A percentile compares a stretch with the other conserved stretches of the same genome.
These are phyloP conservation scores for Alternaria consortialis DNA, from an alignment of 2,329 filamentous ascomycete genomes.

Conservation along the genomic window DNA sequence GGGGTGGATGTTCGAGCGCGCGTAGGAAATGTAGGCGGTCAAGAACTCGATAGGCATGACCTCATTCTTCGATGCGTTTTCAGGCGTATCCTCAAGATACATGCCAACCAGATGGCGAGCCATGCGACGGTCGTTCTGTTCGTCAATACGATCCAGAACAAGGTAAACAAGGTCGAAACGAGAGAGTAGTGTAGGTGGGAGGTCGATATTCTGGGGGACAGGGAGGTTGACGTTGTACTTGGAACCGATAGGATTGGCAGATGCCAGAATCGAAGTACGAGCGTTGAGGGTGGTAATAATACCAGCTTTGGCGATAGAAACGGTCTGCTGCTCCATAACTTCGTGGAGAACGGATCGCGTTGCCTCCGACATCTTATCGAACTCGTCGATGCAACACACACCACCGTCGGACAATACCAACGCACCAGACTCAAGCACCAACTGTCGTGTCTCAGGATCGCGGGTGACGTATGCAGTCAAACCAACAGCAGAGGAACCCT, in stretches of 20 bases:
- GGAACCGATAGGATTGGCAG: slow-evolving; percentile 96
- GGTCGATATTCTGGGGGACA: slow-evolving; percentile 96
- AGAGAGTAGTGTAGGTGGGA: slow-evolving; percentile 92
- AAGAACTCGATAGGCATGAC: slow-evolving; percentile 90
- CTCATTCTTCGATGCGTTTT: slow-evolving; percentile 80
- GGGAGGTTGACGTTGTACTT: slow-evolving; percentile 96
- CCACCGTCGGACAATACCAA: slow-evolving; percentile 78
- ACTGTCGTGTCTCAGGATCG: slow-evolving; percentile 75
- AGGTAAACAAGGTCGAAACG: slow-evolving; percentile 98
- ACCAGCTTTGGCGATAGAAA: slow-evolving; percentile 79
- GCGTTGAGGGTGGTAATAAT: slow-evolving; percentile 92
- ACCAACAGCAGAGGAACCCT: slow-evolving; percentile 79
- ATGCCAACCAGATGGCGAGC: slow-evolving; percentile 94
- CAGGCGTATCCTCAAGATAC: slow-evolving; percentile 94
- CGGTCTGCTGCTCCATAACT: slow-evolving; percentile 83
- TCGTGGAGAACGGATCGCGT: slow-evolving; percentile 79
- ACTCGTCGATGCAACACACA: slow-evolving; percentile 81
- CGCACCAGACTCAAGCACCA: slow-evolving; percentile 78
- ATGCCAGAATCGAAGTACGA: slow-evolving; percentile 92
- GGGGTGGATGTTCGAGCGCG: slow-evolving; percentile 85
- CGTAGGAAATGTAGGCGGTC: slow-evolving; percentile 96
- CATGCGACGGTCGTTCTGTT: slow-evolving; percentile 85
- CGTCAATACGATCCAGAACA: slow-evolving; percentile 92
- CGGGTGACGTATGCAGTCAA: slow-evolving; percentile 80
- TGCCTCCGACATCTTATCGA: slow-evolving; percentile 81